Conservation (phyloP, 2,329 filamentous ascomycete species). For the Alternaria angustiovoidea region DNA sequence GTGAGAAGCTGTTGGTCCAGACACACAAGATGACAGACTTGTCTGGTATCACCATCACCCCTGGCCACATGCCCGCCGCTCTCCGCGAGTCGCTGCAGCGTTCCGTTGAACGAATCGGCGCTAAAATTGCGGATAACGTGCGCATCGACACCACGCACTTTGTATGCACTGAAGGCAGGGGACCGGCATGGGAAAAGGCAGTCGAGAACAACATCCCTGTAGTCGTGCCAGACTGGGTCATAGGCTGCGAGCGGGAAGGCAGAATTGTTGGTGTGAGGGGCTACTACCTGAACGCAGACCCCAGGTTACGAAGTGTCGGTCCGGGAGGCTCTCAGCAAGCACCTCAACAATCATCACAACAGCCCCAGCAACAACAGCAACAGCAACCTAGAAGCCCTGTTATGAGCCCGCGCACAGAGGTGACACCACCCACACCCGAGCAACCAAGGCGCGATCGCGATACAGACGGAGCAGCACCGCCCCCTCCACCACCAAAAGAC, state of each 20-base stretch:
- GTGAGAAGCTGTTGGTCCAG: constrained; percentile 82
- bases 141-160: constrained; percentile 99
- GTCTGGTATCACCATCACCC: constrained; percentile 92
- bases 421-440: constrained; percentile 62
- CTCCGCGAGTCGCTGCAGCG: constrained; percentile 75
- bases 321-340: constrained; percentile 43
- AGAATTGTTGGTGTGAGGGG: constrained; percentile 92
- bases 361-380: constrained; percentile 31
- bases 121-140: constrained; percentile 87
- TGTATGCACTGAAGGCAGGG: constrained; percentile 91
- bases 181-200: constrained; percentile 92
- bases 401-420: constrained; percentile 57
- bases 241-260: constrained; percentile 93
- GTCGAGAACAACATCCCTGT: constrained; percentile 98
- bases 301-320: constrained; percentile 65
- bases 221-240: constrained; percentile 95
- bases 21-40: constrained; percentile 99
- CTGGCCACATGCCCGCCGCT: constrained; percentile 80
- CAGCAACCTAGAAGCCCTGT: constrained; percentile 42
- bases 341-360: constrained; percentile 31
- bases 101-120: constrained; percentile 87
- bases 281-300: constrained; percentile 92
- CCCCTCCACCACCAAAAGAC: constrained; percentile 48
- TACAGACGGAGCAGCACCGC: constrained; percentile 36
- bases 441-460: constrained; percentile 36